These are phyloP conservation scores for Erysimum cheiri DNA, from an alignment of 441 rosid genomes.

Conservation along the genomic window DNA sequence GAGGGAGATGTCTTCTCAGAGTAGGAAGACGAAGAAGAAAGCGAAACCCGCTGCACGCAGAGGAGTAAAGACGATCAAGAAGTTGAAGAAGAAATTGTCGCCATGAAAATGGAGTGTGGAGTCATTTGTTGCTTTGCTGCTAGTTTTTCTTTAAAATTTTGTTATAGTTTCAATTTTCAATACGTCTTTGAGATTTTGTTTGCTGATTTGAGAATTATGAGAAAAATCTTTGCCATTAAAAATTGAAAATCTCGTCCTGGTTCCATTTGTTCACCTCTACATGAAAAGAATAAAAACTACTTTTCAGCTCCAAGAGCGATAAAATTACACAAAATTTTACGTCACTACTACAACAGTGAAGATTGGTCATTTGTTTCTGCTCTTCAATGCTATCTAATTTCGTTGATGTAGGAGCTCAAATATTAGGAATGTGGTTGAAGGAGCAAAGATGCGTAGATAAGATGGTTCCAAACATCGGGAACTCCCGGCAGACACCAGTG, in stretches of 20 bases:
- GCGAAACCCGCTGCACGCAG: conserved; percentile 59
- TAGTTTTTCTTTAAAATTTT: conserved; percentile 17
- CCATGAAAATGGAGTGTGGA: conserved; percentile 22
- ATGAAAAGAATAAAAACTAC: background rate
- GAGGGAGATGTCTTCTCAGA: conserved; percentile 58
- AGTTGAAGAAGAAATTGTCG: conserved; percentile 58
- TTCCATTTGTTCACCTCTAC: background rate
- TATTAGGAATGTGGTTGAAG: conserved; percentile 39
- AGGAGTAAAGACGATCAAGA: conserved; percentile 59
- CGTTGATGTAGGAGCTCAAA: conserved; percentile 2
- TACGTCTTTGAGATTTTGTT: conserved; percentile 13
- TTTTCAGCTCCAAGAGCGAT: background rate
- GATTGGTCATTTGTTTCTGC: conserved; percentile 9
- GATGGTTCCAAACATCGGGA: conserved; percentile 95
- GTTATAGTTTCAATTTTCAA: conserved; percentile 29
- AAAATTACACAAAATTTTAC: background rate
- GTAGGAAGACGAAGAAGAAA: conserved; percentile 63
- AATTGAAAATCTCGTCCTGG: background rate
- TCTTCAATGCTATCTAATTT: conserved; percentile 1
- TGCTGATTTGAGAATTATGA: conserved; percentile 23
- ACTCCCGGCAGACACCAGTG: conserved; percentile 98
- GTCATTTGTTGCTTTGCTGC: conserved; percentile 23
- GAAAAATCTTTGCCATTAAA: conserved; percentile 18
- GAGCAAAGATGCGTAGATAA: conserved; percentile 66
- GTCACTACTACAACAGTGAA: background rate